A percentile compares a stretch with the other conserved stretches of the same genome.
These are phyloP conservation scores for Collybia sp. DNA, from an alignment of 768 basidiomycete species.

Conservation along the genomic window DNA sequence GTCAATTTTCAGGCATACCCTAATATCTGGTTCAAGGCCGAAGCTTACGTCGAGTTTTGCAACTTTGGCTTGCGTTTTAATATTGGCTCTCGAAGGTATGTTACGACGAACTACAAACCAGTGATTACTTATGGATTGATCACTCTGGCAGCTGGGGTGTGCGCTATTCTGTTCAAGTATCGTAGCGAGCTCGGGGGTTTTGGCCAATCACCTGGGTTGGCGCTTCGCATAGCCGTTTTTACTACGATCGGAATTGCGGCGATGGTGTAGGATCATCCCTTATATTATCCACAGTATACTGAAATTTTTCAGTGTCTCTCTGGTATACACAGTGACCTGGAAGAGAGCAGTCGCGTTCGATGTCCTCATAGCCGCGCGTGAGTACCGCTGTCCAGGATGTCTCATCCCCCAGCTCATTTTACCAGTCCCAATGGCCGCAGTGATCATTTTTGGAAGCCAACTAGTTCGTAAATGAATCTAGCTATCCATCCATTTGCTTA, in stretches of 20 bases:
- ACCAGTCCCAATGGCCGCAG: constrained; percentile 20
- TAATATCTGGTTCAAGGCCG: constrained; percentile 10
- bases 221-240: constrained; percentile 23
- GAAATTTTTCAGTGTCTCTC: constrained; percentile 14
- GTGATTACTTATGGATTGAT: neutral
- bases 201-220: constrained; percentile 20
- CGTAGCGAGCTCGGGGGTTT: constrained; percentile 17
- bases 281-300: neutral
- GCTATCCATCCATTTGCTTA: too few species aligned
- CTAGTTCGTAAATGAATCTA: constrained; percentile 11
- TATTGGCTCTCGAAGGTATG: constrained; percentile 21
- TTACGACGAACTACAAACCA: neutral
- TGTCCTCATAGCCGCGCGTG: constrained; percentile 21
- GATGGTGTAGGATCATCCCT: constrained; percentile 7
- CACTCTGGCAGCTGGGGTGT: constrained; percentile 14
- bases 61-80: constrained; percentile 12
- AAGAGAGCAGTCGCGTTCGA: constrained; percentile 22
- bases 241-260: constrained; percentile 15
- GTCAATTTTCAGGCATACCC: neutral
- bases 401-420: neutral
- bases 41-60: constrained; percentile 21
- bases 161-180: constrained; percentile 18
- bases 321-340: constrained; percentile 18
- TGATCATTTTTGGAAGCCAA: constrained; percentile 25
- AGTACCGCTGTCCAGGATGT: neutral